Evolutionary conservation across 225 moss, liverwort and hornwort genomes (phyloP).

Genomic region (Marchantia polymorpha): DNA sequence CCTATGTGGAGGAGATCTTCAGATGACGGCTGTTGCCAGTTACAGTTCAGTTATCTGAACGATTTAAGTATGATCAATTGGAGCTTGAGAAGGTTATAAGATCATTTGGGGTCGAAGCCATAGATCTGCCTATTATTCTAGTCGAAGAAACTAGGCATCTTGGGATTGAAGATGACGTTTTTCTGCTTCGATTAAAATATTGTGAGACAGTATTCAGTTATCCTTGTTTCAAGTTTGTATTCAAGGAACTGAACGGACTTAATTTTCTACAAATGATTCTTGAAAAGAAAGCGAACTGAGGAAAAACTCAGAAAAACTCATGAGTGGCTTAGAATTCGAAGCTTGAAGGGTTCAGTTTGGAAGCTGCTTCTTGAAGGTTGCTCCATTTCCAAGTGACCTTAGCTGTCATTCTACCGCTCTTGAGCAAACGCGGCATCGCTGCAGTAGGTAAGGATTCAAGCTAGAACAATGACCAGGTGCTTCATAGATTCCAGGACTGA

Average conservation of each 20-base stretch:
- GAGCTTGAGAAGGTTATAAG: no score
- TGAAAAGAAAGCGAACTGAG: background rate
- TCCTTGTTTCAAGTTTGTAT: background rate
- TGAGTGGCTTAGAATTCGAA: constrained; percentile 9
- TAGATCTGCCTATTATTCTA: background rate
- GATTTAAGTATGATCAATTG: no score
- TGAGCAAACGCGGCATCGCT: background rate
- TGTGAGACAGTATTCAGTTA: background rate
- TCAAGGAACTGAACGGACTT: background rate
- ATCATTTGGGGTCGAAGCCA: background rate
- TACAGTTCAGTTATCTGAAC: background rate
- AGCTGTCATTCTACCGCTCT: background rate
- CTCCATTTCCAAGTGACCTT: background rate
- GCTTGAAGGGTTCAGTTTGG: background rate
- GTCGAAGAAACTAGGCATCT: background rate
- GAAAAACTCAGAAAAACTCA: background rate
- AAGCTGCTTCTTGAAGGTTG: background rate
- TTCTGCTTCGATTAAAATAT: background rate
- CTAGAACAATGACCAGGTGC: background rate
- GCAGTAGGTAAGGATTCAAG: background rate
- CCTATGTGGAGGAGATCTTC: background rate
- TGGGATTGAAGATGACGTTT: background rate
- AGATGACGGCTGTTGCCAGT: background rate
- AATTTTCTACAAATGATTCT: background rate
- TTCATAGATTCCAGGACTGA: background rate